Evolutionary conservation across 768 basidiomycete genomes (phyloP), one percentile per base, ranked within the genome.

Genomic region (Ramaria sp.): DNA sequence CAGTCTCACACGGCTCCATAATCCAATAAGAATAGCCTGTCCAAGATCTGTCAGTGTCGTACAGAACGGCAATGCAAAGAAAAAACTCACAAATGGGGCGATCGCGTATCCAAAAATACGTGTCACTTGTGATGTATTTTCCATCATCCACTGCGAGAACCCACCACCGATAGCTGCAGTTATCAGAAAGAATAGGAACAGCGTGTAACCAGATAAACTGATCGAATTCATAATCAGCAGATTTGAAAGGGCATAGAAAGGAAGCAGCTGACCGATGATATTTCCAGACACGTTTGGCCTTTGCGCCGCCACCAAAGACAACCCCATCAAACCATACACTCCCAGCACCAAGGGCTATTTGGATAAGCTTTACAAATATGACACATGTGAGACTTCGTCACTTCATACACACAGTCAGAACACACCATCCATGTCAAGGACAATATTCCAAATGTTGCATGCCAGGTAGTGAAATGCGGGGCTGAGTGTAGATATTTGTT

Each of bases 251-350:
- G 20, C 18, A 51, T 24, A 30, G 13, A 36, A 43, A 25, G n/a
- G 24, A 27, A 28, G 32, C 32, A 9, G 32, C 16, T 66, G 39
- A 81, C 83, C 89, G 71, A 62, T 93, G 89, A 59, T 88, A 91
- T 64, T 90, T 92, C 84, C 88, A 92, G 18, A 90, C 56, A 1
- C 70, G 64, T 65, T 87, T 91, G 13, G 88, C 86, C 63, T 78
- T 82, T 42, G 71, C 65, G 13, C 78, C 81, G 1, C 88, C 86
- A 4, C 88, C 87, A 62, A 90, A 85, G 0, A 73, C 71, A 15
- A 72, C 73, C 10, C 88, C 88, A 6, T 69, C 73, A 57, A 75
- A 81, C 88, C 88, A 89, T 15, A 88, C 85, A 48, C 83, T 86
- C n/a, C 78, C 81, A 2, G 73, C 85, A 5, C 89, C 89, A 0